phyloP scores from a whole-genome alignment of 257 asterid species.

The Gentiana straminea region DNA sequence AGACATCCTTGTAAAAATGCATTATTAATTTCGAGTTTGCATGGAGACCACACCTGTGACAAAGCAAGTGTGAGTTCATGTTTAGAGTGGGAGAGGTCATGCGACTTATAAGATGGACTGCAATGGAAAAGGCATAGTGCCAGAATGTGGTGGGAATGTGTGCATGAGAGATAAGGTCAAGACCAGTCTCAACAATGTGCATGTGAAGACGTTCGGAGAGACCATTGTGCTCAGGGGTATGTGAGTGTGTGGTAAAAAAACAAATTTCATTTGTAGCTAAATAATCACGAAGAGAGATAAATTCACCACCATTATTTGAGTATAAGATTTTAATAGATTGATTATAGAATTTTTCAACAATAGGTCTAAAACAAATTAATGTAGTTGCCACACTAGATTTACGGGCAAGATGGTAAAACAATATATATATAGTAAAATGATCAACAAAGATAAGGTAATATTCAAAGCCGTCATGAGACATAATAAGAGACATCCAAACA shows the following conservation, averaged over 20 bases:
- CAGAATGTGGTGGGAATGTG: too few relatives aligned
- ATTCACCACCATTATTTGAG: conserved; percentile 5
- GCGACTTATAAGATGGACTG: too few relatives aligned
- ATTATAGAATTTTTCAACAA: conserved; percentile 1
- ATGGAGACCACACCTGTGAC: too few relatives aligned
- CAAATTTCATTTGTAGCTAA: background rate
- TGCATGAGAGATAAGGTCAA: background rate
- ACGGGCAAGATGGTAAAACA: background rate
- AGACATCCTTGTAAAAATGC: background rate
- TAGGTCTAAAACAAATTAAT: background rate
- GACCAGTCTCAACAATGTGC: too few relatives aligned
- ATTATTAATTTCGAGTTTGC: background rate
- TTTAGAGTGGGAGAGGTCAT: background rate
- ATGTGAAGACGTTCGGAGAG: too few relatives aligned
- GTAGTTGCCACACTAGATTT: background rate
- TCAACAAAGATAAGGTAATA: conserved; percentile 8
- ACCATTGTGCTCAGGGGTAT: conserved; percentile 5
- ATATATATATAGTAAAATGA: conserved; percentile 4
- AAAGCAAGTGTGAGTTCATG: too few relatives aligned
- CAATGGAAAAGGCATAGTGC: conserved; percentile 3
- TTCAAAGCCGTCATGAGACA: background rate
- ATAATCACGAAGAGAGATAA: background rate
- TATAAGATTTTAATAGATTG: background rate
- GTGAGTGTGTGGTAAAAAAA: background rate
- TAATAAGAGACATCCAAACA: background rate